Base-by-base conservation (phyloP, 495 filamentous ascomycete species). In the Penicillium desertorum region DNA sequence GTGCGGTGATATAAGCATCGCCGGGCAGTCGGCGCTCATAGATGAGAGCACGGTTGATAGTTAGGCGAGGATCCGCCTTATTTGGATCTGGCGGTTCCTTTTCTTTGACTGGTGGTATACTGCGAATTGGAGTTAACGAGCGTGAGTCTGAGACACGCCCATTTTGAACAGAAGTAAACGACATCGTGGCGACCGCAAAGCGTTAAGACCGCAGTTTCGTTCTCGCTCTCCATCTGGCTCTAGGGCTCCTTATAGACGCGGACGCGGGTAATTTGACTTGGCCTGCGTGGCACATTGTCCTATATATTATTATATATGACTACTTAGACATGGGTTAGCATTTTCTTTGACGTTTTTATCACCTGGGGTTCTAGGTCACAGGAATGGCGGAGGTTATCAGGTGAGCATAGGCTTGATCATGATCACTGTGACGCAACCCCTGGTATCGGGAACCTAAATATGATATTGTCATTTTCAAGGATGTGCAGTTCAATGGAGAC, bases 1-100 rank as follows among this genome's bases (percentile, higher is more conserved):
- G 77, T 0, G 76, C 79, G 1, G 78, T 79, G 53, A 81, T 74
- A 56, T 79, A 80, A n/a, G 79, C 75, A 34, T 76, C 67, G 7
- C 78, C 76, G 0, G 78, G 78, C 6, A 81, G 73, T 10, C 59
- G 68, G 20, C 79, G 76, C 58, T 83, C 80, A 50, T 83, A 83
- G 51, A 83, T 71, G 54, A 75, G 76, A 27, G 73, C 66, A 23
- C 76, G 71, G 47, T 78, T 80, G 46, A 80, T 56, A 42, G 75
- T 68, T 36, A 78, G 66, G 27, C 74, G 74, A 25, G 76, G 71
- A 48, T 79, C 68, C 7, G 77, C 55, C 62, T 73, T 65, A 51
- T 79, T 79, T 5, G 68, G 71, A 55, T 79, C 74, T 23, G 51
- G 53, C 17, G 43, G 54, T 37, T 44, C 45, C 25, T 48, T 50